Evolutionary conservation across 495 filamentous ascomycete species (phyloP), one percentile per base, ranked within the genome.

Genomic region (Lindgomyces ingoldianus): DNA sequence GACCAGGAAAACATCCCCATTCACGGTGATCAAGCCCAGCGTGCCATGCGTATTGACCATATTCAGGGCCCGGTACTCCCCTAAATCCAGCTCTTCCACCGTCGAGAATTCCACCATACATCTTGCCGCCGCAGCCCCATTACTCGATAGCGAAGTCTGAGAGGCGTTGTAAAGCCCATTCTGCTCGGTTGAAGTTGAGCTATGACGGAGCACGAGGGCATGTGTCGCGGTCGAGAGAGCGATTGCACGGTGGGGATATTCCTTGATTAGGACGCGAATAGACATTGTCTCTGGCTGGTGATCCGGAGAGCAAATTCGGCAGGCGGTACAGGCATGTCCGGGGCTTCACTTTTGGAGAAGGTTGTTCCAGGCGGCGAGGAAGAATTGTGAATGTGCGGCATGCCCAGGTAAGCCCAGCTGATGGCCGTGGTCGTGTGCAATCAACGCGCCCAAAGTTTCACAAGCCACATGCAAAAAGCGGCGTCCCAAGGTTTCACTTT

Each of bases 61-160:
- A 45, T 87, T 88, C 42, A 96, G 73, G 3, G 86, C 78, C 53
- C 86, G 83, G 74, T 91, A 98, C 29, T 87, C 87, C 60, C 78
- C 79, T 33, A 97, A 79, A 56, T 94, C 82, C 46, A 83, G 79
- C 45, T 83, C 77, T n/a, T 83, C 78, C n/a, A 81, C 71, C 11
- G 81, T 77, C 0, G 84, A 79, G 76, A 97, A 96, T 73, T 97
- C 91, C 57, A 98, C 91, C 76, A 93, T 89, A 77, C 91, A 96
- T 61, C 87, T 87, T 8, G 83, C 81, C 21, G 83, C 74, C 16
- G 76, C 63, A 42, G 68, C 59, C 46, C 71, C 71, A 27, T 54
- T 66, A 54, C 65, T 71, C 12, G 53, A 59, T 46, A 58, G 57
- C 19, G 64, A 55, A 36, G 64, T 67, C 29, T 54, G 46, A 33